A percentile compares a stretch with the other conserved stretches of the same genome.
Conservation (phyloP, 2,329 filamentous ascomycete species). For the Penicillium freii region DNA sequence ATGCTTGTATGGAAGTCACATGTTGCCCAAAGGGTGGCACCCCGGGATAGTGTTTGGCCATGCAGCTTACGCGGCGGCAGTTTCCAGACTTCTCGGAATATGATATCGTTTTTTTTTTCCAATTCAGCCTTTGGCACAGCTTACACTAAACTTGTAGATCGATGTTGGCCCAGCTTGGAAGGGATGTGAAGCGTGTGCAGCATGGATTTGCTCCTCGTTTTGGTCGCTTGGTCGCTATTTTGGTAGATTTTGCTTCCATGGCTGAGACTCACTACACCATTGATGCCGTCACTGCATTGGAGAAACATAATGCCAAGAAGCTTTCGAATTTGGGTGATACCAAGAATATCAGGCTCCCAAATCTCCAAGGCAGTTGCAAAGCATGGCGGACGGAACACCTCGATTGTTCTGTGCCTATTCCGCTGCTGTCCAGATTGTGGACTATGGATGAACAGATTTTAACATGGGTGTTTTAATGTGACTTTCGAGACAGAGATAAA, state of each 20-base stretch:
- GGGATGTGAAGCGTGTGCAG: slow-evolving; percentile 48
- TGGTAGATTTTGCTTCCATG: slow-evolving; percentile 32
- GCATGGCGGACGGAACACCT: slow-evolving; percentile 4
- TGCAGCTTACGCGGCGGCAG: slow-evolving; percentile 34
- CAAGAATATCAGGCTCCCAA: background rate
- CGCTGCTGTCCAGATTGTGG: background rate
- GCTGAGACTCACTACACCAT: slow-evolving; percentile 10
- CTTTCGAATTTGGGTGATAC: background rate
- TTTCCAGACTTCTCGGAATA: slow-evolving; percentile 31
- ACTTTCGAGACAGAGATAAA: background rate
- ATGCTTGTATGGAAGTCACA: slow-evolving; percentile 39
- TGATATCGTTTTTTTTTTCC: slow-evolving; percentile 15
- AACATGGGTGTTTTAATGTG: too few relatives aligned
- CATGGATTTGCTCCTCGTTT: slow-evolving; percentile 48
- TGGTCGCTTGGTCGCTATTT: slow-evolving; percentile 43
- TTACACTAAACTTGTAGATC: slow-evolving; percentile 43
- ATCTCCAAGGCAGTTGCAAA: slow-evolving; percentile 6
- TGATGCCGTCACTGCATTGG: slow-evolving; percentile 1
- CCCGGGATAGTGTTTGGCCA: slow-evolving; percentile 43
- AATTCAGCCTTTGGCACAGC: slow-evolving; percentile 43
- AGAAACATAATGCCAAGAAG: background rate
- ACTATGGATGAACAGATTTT: background rate
- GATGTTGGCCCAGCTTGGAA: slow-evolving; percentile 46
- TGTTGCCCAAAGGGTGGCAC: slow-evolving; percentile 45
- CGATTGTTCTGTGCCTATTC: background rate